Base-by-base conservation (phyloP, 495 filamentous ascomycete species). In the Symbiotaphrina buchneri region DNA sequence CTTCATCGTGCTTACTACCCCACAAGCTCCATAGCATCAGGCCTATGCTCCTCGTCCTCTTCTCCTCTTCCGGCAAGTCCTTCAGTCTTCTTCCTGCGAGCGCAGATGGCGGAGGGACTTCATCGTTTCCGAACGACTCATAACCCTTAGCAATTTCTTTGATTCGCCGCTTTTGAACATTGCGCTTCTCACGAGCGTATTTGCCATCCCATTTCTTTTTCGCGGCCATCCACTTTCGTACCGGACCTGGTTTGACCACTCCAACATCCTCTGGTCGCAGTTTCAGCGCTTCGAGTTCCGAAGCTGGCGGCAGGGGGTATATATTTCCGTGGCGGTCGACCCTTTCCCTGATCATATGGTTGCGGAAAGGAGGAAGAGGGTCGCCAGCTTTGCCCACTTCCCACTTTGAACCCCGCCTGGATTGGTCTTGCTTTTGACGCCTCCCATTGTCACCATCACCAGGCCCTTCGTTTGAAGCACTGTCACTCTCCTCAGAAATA, bases 341-440 rank as follows among this genome's bases (percentile, higher is more conserved):
- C 15, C 74, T 58, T 45, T 95, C 79, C 3, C 85, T 76, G 34
- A 95, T 82, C 79, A 93, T 91, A 47, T 90, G 72, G 28, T 73
- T 51, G 30, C 68, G 60, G 52, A 82, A 94, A 0, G 64, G 48
- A 3, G 81, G 82, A 1, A 91, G 53, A 8, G 76, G 63, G 44
- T 85, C 77, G n/a, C 81, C 78, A 16, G 82, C 80, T 43, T 59
- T 75, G 21, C 82, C 81, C 2, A 92, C 61, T 18, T 44, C 25
- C 33, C 23, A 18, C 34, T 35, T 14, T 39, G 33, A 26, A 25
- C 33, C 38, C 38, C 3, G 37, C 27, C 18, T 21, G 3, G 6
- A 15, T 21, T 31, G 13, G 3, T 6, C 14, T 23, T 20, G 29
- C 6, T 6, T 15, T 14, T 15, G 4, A 8, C 32, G 29, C 6